Evolutionary conservation across 2,329 filamentous ascomycete genomes (phyloP).

Genomic region (Pseudopyricularia javanii): DNA sequence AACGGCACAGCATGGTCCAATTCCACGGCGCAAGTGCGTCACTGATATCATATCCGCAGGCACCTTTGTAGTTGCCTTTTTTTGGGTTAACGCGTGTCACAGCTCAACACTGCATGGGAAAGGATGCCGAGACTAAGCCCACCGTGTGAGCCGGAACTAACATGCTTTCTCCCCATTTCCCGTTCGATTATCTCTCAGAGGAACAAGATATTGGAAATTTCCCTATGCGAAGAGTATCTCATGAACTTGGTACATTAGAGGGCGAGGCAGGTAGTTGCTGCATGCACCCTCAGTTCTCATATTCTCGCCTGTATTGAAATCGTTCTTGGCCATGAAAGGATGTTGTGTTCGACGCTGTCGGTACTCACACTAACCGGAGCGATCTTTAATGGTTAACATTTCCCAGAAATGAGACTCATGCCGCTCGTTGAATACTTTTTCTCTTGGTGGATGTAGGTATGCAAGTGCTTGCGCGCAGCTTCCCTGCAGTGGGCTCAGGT

Average conservation of each 20-base stretch:
- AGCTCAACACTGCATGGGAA: not conserved
- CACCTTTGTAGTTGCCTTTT: not conserved
- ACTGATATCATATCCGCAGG: not conserved
- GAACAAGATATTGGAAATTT: not conserved
- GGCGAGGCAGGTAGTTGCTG: not conserved
- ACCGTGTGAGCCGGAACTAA: not conserved
- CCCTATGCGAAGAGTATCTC: not conserved
- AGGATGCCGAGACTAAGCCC: too few species aligned
- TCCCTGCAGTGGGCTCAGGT: not conserved
- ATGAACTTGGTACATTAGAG: not conserved
- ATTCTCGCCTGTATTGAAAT: not conserved
- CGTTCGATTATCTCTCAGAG: not conserved
- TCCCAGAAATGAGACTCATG: not conserved
- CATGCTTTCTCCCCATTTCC: not conserved
- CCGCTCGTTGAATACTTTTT: not conserved
- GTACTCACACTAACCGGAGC: not conserved
- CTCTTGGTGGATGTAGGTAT: not conserved
- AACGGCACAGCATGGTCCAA: not conserved
- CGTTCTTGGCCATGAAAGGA: not conserved
- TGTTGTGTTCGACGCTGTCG: not conserved
- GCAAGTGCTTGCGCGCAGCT: not conserved
- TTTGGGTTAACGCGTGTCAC: too few species aligned
- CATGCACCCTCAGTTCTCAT: not conserved
- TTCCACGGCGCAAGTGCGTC: not conserved
- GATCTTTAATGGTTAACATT: not conserved